A percentile compares a stretch with the other conserved stretches of the same genome.
phyloP scores from a whole-genome alignment of 257 asterid species.

The Nicotiana knightiana region DNA sequence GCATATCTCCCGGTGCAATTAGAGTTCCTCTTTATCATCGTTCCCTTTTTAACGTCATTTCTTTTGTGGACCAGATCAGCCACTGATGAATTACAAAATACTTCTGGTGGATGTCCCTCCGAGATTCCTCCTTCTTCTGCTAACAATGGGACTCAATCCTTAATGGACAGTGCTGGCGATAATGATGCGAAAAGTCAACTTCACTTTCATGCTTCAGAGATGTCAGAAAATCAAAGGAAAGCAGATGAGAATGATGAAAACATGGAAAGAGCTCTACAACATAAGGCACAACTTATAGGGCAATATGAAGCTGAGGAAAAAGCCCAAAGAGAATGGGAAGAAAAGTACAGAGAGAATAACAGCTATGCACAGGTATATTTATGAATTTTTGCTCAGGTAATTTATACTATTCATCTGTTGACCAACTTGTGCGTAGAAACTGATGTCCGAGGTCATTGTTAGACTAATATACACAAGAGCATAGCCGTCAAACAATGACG shows the following conservation, averaged over 20 bases:
- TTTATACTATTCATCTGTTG: not conserved
- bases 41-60: not conserved
- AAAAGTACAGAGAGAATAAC: slow-evolving; percentile 64
- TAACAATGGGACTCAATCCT: slow-evolving; percentile 28
- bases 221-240: slow-evolving; percentile 24
- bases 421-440: not conserved
- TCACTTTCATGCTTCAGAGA: slow-evolving; percentile 25
- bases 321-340: slow-evolving; percentile 92
- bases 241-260: slow-evolving; percentile 31
- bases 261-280: slow-evolving; percentile 62
- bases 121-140: slow-evolving; percentile 35
- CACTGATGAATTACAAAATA: not conserved
- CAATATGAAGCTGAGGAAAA: slow-evolving; percentile 67
- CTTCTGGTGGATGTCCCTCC: not conserved
- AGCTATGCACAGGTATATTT: slow-evolving; percentile 49
- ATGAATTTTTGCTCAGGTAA: not conserved
- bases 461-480: not conserved
- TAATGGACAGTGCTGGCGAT: slow-evolving; percentile 20
- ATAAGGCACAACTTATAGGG: slow-evolving; percentile 52
- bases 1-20: not conserved
- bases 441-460: not conserved
- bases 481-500: not conserved
- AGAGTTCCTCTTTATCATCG: not conserved
- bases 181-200: slow-evolving; percentile 25
- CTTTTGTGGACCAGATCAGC: not conserved